Evolutionary conservation across 805 yeast genomes (phyloP).

Genomic region (Jamesozyma spencerorum): DNA sequence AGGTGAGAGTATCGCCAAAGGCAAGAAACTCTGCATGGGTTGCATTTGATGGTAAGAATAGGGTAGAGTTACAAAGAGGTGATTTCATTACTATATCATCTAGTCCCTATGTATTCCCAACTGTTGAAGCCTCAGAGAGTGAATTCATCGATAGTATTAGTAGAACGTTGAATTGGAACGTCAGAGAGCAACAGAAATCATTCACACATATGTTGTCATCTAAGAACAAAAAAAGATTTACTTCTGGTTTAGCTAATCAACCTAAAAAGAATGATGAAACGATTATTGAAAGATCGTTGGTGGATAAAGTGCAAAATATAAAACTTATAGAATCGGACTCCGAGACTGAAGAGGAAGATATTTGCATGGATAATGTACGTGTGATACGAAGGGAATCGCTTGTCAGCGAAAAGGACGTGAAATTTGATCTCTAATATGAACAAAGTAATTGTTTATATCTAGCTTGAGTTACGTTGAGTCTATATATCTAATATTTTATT

Average conservation of each 20-base stretch:
- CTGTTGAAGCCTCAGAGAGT: conserved; percentile 62
- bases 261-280: conserved; percentile 8
- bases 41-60: conserved; percentile 83
- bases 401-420: neutral
- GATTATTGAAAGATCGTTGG: conserved; percentile 4
- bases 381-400: conserved; percentile 3
- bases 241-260: conserved; percentile 4
- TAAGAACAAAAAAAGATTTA: conserved; percentile 13
- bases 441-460: no score
- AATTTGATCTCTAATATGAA: neutral
- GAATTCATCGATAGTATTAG: conserved; percentile 79
- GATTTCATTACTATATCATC: conserved; percentile 79
- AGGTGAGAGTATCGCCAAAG: conserved; percentile 68
- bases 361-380: neutral
- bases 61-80: conserved; percentile 72
- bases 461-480: no score
- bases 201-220: conserved; percentile 34
- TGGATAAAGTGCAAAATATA: neutral
- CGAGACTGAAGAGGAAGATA: neutral
- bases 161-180: conserved; percentile 87
- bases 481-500: no score
- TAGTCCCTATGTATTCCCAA: conserved; percentile 85
- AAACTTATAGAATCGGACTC: conserved; percentile 1
- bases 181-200: conserved; percentile 76
- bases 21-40: conserved; percentile 92